phyloP scores from a whole-genome alignment of 2,329 filamentous ascomycete genomes.

The Rhexocercosporidium sp. region DNA sequence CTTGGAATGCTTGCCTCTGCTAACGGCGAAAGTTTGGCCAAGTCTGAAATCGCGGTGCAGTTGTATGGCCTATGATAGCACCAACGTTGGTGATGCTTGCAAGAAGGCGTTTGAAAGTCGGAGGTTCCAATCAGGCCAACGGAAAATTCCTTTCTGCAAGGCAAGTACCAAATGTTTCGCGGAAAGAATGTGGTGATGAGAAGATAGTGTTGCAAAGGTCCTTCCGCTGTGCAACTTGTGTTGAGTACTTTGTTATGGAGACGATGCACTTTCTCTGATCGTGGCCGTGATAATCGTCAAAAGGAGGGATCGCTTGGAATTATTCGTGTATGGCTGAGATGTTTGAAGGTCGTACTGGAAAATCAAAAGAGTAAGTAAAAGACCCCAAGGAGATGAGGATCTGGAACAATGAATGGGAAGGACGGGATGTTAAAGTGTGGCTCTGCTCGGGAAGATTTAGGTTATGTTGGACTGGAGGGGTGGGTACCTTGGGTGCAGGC shows the following conservation, averaged over 20 bases:
- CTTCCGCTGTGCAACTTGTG: constrained; percentile 33
- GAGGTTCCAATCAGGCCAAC: neutral
- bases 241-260: constrained; percentile 12
- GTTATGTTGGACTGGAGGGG: constrained; percentile 9
- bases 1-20: neutral
- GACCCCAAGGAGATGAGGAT: neutral
- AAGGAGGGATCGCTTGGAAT: neutral
- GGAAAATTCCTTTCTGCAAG: constrained; percentile 39
- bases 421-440: constrained; percentile 22
- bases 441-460: constrained; percentile 16
- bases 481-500: constrained; percentile 16
- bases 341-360: neutral
- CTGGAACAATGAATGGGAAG: constrained; percentile 9
- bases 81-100: constrained; percentile 10
- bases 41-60: constrained; percentile 10
- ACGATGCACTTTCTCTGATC: neutral
- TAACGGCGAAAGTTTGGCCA: neutral
- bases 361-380: neutral
- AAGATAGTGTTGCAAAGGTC: constrained; percentile 32
- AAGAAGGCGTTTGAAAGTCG: neutral
- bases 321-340: neutral
- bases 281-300: neutral
- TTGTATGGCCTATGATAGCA: neutral
- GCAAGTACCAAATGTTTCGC: constrained; percentile 38
- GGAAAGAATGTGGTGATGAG: constrained; percentile 35